phyloP scores from a whole-genome alignment of 495 filamentous ascomycete genomes.

The Lichenothelia convexa region DNA sequence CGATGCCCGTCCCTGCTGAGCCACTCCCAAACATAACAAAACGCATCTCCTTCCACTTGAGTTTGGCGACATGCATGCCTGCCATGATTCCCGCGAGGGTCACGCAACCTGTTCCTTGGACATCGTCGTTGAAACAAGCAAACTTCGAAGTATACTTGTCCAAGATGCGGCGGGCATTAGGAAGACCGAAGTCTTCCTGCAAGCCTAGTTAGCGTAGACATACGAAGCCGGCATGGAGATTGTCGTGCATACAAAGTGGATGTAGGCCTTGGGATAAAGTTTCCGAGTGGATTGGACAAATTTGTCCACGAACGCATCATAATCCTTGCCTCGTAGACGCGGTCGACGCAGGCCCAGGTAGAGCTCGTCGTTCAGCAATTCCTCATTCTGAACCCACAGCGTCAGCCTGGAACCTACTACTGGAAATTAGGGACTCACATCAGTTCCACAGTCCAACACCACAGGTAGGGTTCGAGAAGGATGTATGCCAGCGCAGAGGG shows the following conservation, averaged over 20 bases:
- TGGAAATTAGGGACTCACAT: slow-evolving; percentile 35
- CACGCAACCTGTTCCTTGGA: slow-evolving; percentile 79
- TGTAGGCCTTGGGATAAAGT: slow-evolving; percentile 60
- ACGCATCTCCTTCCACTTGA: slow-evolving; percentile 46
- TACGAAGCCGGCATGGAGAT: not conserved
- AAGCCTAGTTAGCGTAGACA: not conserved
- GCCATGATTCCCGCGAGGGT: slow-evolving; percentile 68
- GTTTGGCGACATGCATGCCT: slow-evolving; percentile 46
- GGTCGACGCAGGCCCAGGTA: slow-evolving; percentile 59
- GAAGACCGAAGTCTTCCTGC: slow-evolving; percentile 38
- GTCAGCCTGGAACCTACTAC: too few species aligned
- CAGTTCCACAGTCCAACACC: slow-evolving; percentile 73
- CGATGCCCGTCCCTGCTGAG: slow-evolving; percentile 72
- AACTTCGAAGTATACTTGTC: slow-evolving; percentile 54
- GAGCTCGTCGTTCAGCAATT: slow-evolving; percentile 57
- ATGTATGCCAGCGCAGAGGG: slow-evolving; percentile 70
- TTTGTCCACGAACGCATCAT: slow-evolving; percentile 58
- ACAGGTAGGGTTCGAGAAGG: slow-evolving; percentile 64
- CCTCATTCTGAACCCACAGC: slow-evolving; percentile 58
- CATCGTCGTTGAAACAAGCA: slow-evolving; percentile 82
- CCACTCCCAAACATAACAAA: slow-evolving; percentile 67
- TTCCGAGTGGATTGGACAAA: slow-evolving; percentile 52
- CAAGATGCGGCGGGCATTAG: slow-evolving; percentile 46
- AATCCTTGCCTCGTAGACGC: slow-evolving; percentile 49
- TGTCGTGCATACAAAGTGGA: slow-evolving; percentile 53